Conservation (phyloP, 2,329 filamentous ascomycete species). For the Fonsecaea pedrosoi region DNA sequence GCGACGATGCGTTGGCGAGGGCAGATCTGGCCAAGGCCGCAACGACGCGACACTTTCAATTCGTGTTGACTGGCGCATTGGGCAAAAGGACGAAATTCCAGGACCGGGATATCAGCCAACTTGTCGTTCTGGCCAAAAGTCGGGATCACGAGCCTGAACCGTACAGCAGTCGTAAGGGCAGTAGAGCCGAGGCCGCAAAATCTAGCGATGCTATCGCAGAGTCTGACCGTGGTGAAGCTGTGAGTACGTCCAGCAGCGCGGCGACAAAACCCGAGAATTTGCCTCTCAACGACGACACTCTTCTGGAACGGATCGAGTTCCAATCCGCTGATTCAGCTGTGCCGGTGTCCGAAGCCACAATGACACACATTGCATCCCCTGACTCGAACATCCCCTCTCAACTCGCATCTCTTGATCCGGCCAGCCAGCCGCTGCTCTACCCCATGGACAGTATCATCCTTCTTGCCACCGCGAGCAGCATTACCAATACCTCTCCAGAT, state of each 20-base stretch:
- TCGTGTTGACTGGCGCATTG: conserved; percentile 81
- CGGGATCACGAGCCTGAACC: conserved; percentile 48
- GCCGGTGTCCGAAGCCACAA: conserved; percentile 33
- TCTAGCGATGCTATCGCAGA: conserved; percentile 34
- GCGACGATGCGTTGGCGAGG: conserved; percentile 76
- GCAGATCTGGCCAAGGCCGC: conserved; percentile 74
- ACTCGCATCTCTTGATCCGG: conserved; percentile 72
- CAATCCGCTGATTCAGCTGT: conserved; percentile 43
- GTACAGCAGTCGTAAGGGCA: conserved; percentile 24
- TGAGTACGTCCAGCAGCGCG: neutral
- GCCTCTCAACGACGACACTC: conserved; percentile 87
- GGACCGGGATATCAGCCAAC: conserved; percentile 69
- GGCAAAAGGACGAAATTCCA: conserved; percentile 67
- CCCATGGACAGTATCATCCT: conserved; percentile 90
- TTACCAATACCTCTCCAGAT: conserved; percentile 85
- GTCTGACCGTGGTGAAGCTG: neutral
- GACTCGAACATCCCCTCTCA: conserved; percentile 63
- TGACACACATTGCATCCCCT: conserved; percentile 47
- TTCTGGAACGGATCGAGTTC: conserved; percentile 87
- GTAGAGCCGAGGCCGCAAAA: conserved; percentile 26
- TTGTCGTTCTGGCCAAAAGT: conserved; percentile 89
- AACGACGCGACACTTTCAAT: conserved; percentile 72
- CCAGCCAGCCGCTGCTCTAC: conserved; percentile 79
- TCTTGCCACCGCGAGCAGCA: conserved; percentile 77
- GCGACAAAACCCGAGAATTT: conserved; percentile 69